Base-by-base conservation (phyloP, 1,284 basidiomycete genomes). In the Moniliella sp. region DNA sequence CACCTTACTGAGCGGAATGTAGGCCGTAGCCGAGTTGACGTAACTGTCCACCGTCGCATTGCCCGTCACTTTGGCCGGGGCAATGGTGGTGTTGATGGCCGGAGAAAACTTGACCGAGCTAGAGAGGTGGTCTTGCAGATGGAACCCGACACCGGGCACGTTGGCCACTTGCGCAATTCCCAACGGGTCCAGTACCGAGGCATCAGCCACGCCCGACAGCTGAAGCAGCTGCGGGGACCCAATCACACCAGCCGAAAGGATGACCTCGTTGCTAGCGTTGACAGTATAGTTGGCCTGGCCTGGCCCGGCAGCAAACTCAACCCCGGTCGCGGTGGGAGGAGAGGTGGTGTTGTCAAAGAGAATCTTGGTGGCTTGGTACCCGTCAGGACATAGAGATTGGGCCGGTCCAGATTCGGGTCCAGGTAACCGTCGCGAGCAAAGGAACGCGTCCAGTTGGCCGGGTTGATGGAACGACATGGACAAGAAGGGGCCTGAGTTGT, bases 191-290 rank as follows among this genome's bases (percentile, higher is more conserved):
- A 71, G 57, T 1, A 68, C 45, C 9, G 61, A 51, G 12, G 45
- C 49, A 30, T 60, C 43, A 4, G 68, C 69, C 25, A 71, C 65
- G 4, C 69, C 69, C 2, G 66, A 67, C 3, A 69, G 48, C 37
- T 69, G 67, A 0, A 70, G 56, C 13, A 70, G 60, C 38, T 68
- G 61, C 1, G 67, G 65, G 1, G 61, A 61, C 33, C 65, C 64
- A 25, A 67, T 56, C 4, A 53, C 42, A 19, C 55, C 55, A 16
- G 43, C 55, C 12, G 35, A 42, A 8, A 58, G 36, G 28, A 54
- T 49, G n/a, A 58, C 49, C 32, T 58, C 55, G 13, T 43, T 33
- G 18, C 43, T 45, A 5, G 51, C 55, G 13, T 43, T 46, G 26
- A 54, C 40, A n/a, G 41, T 44, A 15, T 43, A 42, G 1, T 27